Evolutionary conservation across 2,329 filamentous ascomycete genomes (phyloP), one percentile per base, ranked within the genome.

Genomic region (Claviceps quebecensis): DNA sequence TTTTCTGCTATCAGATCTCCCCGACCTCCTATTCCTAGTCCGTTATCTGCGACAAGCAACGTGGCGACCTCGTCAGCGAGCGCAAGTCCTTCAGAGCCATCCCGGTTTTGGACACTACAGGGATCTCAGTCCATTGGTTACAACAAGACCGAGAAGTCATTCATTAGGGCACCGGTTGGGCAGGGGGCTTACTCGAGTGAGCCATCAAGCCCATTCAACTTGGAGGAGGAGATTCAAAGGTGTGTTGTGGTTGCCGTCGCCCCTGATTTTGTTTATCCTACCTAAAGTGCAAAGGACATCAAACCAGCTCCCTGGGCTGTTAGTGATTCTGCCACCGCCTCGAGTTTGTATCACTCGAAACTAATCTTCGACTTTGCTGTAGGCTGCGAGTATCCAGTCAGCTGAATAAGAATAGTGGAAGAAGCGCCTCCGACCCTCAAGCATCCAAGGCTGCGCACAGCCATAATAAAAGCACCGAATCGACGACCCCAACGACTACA

Each of bases 361-460:
- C 26, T 34, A n/a, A 45, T 14, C 5, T 16, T 29, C 17, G 44
- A 3, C 19, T 17, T 26, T 45, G 16, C 17, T 36, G 38, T 54
- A 68, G 66, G 52, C 56, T 58, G 51, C 55, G 55, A 48, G 56
- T 60, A 34, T 46, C 56, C 51, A 53, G 53, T 50, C 58, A 56
- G 55, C 65, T 75, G 72, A 73, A 79, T 77, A 76, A 75, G 56
- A 73, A 79, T 77, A 76, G 75, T 56, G 66, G 58, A 53, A 69
- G 67, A 67, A 72, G 66, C 62, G 65, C 67, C 52, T 70, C 70
- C 58, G 67, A 73, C 49, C 63, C 71, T 49, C 59, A 72, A 61
- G 70, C 60, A 58, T 65, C 66, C 47, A 75, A 68, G 67, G 67
- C 70, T 65, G 57, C 57, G 49, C 64, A 65, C 66, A 68, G 67